Evolutionary conservation across 1,139 yeast species (phyloP).

Genomic region (Debaryomyces sp.): DNA sequence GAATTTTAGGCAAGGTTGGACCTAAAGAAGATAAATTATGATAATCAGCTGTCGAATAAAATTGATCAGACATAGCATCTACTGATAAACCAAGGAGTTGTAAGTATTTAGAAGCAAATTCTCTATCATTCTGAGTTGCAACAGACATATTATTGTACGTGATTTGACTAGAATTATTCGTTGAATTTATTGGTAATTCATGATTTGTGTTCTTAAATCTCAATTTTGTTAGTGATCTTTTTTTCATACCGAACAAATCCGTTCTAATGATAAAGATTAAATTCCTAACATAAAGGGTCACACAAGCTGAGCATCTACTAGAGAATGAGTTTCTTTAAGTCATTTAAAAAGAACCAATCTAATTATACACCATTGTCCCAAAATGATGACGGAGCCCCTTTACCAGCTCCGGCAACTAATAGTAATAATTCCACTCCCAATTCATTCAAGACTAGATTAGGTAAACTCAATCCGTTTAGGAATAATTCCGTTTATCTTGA

Average conservation of each 20-base stretch:
- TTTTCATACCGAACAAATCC: background rate
- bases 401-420: constrained; percentile 44
- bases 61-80: constrained; percentile 26
- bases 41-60: constrained; percentile 38
- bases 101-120: constrained; percentile 37
- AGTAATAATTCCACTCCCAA: constrained; percentile 15
- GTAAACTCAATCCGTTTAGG: constrained; percentile 45
- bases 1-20: constrained; percentile 41
- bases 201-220: constrained; percentile 3
- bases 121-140: constrained; percentile 16
- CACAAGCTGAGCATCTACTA: background rate
- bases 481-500: constrained; percentile 39
- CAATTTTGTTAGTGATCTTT: background rate
- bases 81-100: constrained; percentile 35
- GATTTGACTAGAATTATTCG: background rate
- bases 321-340: constrained; percentile 43
- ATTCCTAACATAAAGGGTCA: background rate
- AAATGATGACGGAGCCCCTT: constrained; percentile 36
- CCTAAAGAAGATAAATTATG: constrained; percentile 38
- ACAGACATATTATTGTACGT: constrained; percentile 1
- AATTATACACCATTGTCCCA: constrained; percentile 38
- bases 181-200: background rate
- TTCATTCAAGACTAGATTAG: constrained; percentile 33
- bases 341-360: constrained; percentile 23
- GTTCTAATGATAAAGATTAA: background rate